These are phyloP conservation scores for Colletotrichum phormii DNA, from an alignment of 2,329 filamentous ascomycete species.

Conservation along the genomic window DNA sequence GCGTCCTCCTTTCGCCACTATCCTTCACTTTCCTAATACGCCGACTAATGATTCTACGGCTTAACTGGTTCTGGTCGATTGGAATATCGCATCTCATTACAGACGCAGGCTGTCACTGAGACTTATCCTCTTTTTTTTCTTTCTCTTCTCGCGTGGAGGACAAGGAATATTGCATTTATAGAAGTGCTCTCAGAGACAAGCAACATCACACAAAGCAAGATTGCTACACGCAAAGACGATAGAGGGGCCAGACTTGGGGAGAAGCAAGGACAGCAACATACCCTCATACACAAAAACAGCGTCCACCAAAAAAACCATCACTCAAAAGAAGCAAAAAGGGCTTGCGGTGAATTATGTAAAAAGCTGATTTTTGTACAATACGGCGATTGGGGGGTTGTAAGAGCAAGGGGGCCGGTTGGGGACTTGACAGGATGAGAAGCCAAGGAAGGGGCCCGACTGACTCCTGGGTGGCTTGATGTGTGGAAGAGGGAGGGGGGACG, in stretches of 20 bases:
- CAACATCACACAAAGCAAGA: constrained; percentile 24
- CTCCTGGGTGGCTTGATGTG: constrained; percentile 11
- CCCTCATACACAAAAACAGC: constrained; percentile 6
- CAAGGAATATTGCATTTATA: constrained; percentile 34
- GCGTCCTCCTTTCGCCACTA: constrained; percentile 25
- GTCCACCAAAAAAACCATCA: constrained; percentile 13
- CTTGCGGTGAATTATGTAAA: constrained; percentile 36
- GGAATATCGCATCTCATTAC: constrained; percentile 33
- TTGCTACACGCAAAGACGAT: constrained; percentile 23
- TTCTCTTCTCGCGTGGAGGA: constrained; percentile 11
- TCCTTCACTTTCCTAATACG: constrained; percentile 44
- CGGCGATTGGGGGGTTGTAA: constrained; percentile 8
- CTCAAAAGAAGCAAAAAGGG: constrained; percentile 16
- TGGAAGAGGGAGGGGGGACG: neutral
- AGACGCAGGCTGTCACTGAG: constrained; percentile 40
- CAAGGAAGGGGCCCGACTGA: neutral
- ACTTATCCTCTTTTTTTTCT: constrained; percentile 9
- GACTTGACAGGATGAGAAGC: neutral
- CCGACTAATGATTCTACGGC: constrained; percentile 51
- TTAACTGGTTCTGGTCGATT: constrained; percentile 33
- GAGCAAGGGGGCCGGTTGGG: neutral
- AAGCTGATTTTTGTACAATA: constrained; percentile 38
- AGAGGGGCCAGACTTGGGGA: constrained; percentile 17
- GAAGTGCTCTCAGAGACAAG: constrained; percentile 31
- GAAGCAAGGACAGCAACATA: constrained; percentile 6